Conservation (phyloP, 148 eudicot genomes). For the Camellia japonica region DNA sequence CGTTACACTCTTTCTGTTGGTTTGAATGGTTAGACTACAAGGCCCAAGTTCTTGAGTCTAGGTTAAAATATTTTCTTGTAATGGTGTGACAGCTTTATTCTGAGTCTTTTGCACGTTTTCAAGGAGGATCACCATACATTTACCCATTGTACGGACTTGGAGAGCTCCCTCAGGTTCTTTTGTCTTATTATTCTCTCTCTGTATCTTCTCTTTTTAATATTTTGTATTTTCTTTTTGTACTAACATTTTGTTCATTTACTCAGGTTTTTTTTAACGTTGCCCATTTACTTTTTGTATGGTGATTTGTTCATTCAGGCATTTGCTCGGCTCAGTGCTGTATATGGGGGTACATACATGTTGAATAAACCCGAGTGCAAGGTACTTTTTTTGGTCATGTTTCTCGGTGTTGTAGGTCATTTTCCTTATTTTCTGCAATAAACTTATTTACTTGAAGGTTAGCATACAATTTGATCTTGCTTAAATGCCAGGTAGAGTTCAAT, state of each 20-base stretch:
- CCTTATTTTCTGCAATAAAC: background rate
- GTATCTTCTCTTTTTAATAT: background rate
- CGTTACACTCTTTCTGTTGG: background rate
- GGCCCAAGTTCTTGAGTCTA: background rate
- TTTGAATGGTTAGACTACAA: background rate
- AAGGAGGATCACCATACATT: slow-evolving; percentile 96
- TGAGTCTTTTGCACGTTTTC: slow-evolving; percentile 90
- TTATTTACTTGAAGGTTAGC: background rate
- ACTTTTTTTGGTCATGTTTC: background rate
- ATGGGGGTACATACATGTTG: slow-evolving; percentile 98
- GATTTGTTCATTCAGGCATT: slow-evolving; percentile 54
- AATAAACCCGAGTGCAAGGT: slow-evolving; percentile 96
- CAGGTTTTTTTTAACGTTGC: background rate
- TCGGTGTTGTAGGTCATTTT: background rate
- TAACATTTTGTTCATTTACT: no score
- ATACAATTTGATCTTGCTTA: slow-evolving; percentile 12
- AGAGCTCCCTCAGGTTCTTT: slow-evolving; percentile 89
- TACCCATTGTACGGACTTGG: slow-evolving; percentile 94
- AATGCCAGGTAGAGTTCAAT: slow-evolving; percentile 83
- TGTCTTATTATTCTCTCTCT: background rate
- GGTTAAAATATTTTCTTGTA: background rate
- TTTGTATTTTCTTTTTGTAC: background rate
- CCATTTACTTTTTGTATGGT: slow-evolving; percentile 2
- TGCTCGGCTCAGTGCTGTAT: slow-evolving; percentile 98
- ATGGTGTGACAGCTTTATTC: slow-evolving; percentile 57